A percentile compares a stretch with the other conserved stretches of the same genome.
phyloP scores from a whole-genome alignment of 2,329 filamentous ascomycete genomes.

The Fusarium keratoplasticum region DNA sequence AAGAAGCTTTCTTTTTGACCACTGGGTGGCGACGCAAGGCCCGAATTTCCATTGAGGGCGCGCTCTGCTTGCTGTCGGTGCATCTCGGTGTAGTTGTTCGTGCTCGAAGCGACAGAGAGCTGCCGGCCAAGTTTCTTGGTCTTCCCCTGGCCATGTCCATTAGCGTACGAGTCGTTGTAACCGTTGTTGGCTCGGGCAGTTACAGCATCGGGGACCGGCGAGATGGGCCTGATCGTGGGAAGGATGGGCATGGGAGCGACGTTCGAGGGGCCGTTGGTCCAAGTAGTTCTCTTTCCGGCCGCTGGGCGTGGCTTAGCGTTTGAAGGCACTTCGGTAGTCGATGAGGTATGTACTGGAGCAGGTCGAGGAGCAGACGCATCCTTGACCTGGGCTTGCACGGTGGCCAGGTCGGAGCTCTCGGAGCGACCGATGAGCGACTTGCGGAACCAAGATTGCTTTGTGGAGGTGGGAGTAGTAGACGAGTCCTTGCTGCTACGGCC shows the following conservation, averaged over 20 bases:
- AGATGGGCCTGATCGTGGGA: conserved; percentile 93
- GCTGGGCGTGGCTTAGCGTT: conserved; percentile 53
- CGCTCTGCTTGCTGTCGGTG: conserved; percentile 93
- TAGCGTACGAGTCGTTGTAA: conserved; percentile 59
- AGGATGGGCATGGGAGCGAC: conserved; percentile 95
- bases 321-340: conserved; percentile 54
- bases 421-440: conserved; percentile 90
- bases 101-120: conserved; percentile 89
- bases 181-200: conserved; percentile 86
- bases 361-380: conserved; percentile 59
- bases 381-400: conserved; percentile 59
- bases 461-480: conserved; percentile 69
- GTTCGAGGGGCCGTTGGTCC: conserved; percentile 85
- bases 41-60: conserved; percentile 84
- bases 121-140: conserved; percentile 95
- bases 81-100: conserved; percentile 91
- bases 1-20: conserved; percentile 97
- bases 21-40: conserved; percentile 79
- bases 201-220: conserved; percentile 93
- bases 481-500: conserved; percentile 74
- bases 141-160: conserved; percentile 68
- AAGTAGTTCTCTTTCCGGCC: conserved; percentile 87
- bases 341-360: conserved; percentile 56
- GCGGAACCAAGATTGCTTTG: conserved; percentile 96
- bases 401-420: conserved; percentile 73